Conservation (phyloP, 768 basidiomycete species). For the Hypholoma sublateritium region DNA sequence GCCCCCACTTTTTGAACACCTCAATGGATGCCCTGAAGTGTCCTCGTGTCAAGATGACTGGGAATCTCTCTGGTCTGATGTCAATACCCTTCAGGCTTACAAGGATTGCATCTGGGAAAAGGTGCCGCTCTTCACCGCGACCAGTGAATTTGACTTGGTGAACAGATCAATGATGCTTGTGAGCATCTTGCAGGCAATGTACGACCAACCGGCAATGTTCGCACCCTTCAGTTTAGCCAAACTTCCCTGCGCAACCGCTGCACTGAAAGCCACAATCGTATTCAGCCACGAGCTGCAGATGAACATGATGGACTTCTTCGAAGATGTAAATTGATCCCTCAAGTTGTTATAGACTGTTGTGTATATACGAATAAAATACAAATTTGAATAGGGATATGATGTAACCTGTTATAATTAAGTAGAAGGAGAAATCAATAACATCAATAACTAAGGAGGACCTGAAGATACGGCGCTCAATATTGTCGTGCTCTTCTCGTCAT, state of each 20-base stretch:
- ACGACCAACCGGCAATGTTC: slow-evolving; percentile 24
- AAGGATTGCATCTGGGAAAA: neutral
- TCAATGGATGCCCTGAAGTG: slow-evolving; percentile 37
- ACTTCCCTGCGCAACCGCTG: slow-evolving; percentile 1
- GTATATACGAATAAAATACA: no score
- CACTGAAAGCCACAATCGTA: slow-evolving; percentile 6
- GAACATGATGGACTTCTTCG: slow-evolving; percentile 14
- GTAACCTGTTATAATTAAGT: no score
- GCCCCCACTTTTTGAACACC: slow-evolving; percentile 44
- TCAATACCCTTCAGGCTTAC: slow-evolving; percentile 7
- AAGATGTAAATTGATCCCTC: slow-evolving; percentile 4
- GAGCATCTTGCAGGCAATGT: slow-evolving; percentile 44
- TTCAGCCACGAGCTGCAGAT: slow-evolving; percentile 5
- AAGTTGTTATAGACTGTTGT: no score
- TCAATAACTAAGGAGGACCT: no score
- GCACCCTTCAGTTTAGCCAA: neutral
- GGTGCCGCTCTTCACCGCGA: neutral
- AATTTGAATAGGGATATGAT: no score
- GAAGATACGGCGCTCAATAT: no score
- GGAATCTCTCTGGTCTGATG: slow-evolving; percentile 43
- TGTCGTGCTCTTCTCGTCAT: no score
- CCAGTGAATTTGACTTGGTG: slow-evolving; percentile 34
- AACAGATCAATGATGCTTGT: slow-evolving; percentile 48
- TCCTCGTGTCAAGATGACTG: slow-evolving; percentile 46
- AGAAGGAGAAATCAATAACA: no score